These are phyloP conservation scores for Litchi chinensis DNA, from an alignment of 345 rosid genomes.

Conservation along the genomic window DNA sequence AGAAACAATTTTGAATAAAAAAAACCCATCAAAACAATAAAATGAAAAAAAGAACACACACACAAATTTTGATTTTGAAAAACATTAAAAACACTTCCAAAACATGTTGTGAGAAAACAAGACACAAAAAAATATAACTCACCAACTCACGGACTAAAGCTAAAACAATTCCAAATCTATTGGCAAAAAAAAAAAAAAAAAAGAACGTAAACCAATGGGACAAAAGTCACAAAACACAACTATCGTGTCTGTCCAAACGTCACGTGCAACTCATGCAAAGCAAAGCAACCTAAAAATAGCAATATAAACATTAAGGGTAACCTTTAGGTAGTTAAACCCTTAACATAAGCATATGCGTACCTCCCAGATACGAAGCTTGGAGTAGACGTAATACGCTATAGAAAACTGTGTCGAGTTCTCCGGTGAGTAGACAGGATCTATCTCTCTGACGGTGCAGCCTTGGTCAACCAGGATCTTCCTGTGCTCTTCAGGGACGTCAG, in stretches of 20 bases:
- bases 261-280: background rate
- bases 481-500: slow-evolving; percentile 70
- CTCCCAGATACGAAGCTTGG: slow-evolving; percentile 84
- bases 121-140: too few relatives aligned
- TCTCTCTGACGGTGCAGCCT: slow-evolving; percentile 59
- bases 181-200: background rate
- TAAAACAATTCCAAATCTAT: too few relatives aligned
- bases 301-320: too few relatives aligned
- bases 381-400: slow-evolving; percentile 77
- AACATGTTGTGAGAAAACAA: too few relatives aligned
- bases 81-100: too few relatives aligned
- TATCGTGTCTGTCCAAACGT: too few relatives aligned
- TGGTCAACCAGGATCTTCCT: slow-evolving; percentile 51
- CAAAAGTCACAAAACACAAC: background rate
- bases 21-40: background rate
- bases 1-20: too few relatives aligned
- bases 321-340: slow-evolving; percentile 41
- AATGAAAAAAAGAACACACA: background rate
- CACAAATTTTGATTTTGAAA: background rate
- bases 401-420: slow-evolving; percentile 72
- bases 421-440: slow-evolving; percentile 61
- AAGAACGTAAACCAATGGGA: background rate
- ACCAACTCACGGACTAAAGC: too few relatives aligned
- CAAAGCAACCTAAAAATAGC: background rate
- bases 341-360: slow-evolving; percentile 24